Conservation (phyloP, 163 green algal genomes). For the Scenedesmus sp. region DNA sequence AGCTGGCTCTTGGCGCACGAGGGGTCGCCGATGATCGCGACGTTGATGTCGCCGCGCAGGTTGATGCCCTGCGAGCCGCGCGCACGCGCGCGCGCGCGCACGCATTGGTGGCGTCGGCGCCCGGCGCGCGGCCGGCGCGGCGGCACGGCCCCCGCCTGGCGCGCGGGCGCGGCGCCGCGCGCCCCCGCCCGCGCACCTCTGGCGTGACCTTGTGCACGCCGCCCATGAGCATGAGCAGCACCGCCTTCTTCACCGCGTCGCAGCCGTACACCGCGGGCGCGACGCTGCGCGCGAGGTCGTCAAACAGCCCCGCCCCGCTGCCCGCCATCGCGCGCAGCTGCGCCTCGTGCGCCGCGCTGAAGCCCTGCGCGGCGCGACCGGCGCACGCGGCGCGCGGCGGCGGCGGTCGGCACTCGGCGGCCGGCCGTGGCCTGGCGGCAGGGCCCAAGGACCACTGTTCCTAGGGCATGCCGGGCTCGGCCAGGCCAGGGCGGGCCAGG, state of each 20-base stretch:
- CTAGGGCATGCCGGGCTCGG: neutral
- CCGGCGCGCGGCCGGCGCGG: too few relatives aligned
- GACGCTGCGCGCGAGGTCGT: conserved; percentile 82
- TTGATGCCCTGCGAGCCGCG: conserved; percentile 81
- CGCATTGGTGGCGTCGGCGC: too few relatives aligned
- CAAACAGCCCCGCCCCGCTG: conserved; percentile 76
- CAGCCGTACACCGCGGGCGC: conserved; percentile 92
- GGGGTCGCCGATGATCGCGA: conserved; percentile 97
- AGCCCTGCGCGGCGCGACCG: too few relatives aligned
- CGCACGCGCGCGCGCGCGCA: neutral
- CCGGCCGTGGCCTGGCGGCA: too few relatives aligned
- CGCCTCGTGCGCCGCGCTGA: conserved; percentile 40
- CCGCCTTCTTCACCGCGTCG: conserved; percentile 92
- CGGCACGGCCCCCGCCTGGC: neutral
- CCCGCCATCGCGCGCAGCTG: conserved; percentile 74
- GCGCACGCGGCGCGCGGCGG: too few relatives aligned
- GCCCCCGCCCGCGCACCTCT: conserved; percentile 59
- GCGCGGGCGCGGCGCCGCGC: neutral
- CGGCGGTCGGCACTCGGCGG: too few relatives aligned
- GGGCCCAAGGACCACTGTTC: too few relatives aligned
- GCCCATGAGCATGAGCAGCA: conserved; percentile 98
- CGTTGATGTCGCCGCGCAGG: conserved; percentile 98
- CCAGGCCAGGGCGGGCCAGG: too few relatives aligned
- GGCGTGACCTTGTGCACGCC: conserved; percentile 93
- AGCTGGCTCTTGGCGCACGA: conserved; percentile 97